Conservation (phyloP, 1,284 basidiomycete species). For the Heterobasidion irregulare region DNA sequence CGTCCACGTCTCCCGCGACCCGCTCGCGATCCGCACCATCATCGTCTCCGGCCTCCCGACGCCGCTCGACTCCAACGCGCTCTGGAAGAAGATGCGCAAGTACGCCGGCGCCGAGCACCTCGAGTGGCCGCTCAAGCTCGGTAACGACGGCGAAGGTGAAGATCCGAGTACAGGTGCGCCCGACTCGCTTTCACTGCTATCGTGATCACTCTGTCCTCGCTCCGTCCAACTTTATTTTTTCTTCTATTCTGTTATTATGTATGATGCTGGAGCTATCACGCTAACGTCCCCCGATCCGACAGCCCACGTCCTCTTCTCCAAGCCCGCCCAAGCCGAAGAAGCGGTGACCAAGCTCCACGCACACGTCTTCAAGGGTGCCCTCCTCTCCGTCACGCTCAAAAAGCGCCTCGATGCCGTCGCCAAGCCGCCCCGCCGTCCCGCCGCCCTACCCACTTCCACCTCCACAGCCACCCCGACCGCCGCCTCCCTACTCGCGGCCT, state of each 20-base stretch:
- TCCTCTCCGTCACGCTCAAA: constrained; percentile 88
- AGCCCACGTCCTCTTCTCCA: constrained; percentile 77
- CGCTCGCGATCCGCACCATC: constrained; percentile 74
- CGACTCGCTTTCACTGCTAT: neutral
- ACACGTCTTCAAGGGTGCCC: constrained; percentile 86
- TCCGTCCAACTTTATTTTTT: no score
- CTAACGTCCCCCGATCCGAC: neutral
- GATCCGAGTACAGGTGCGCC: constrained; percentile 27
- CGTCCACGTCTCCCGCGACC: constrained; percentile 44
- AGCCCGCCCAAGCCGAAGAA: constrained; percentile 63
- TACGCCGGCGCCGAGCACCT: constrained; percentile 64
- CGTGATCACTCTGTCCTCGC: no score
- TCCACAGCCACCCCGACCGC: neutral
- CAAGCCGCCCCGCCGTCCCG: constrained; percentile 26
- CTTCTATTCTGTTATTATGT: neutral
- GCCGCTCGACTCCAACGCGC: constrained; percentile 59
- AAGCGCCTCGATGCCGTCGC: constrained; percentile 73
- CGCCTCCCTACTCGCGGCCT: neutral
- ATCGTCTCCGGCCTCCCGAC: constrained; percentile 70
- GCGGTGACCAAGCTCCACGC: constrained; percentile 84
- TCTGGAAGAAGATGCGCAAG: constrained; percentile 89
- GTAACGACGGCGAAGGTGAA: constrained; percentile 28
- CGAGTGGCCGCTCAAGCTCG: constrained; percentile 55
- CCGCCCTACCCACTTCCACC: constrained; percentile 2
- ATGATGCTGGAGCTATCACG: constrained; percentile 13